Conservation (phyloP, 73 alveolate species). For the Paramecium tetraurelia region DNA sequence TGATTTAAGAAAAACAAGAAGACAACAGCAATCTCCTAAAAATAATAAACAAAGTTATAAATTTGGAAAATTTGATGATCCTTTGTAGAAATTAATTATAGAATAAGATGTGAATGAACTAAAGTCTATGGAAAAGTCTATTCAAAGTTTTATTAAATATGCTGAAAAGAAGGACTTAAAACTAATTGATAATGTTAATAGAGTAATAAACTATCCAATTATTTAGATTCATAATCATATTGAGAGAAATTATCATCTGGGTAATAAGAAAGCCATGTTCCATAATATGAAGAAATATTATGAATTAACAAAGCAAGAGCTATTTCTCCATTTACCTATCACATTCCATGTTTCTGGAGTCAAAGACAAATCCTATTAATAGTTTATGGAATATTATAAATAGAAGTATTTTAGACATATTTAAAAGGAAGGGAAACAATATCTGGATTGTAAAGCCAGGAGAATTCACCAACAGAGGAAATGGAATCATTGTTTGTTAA, state of each 20-base stretch:
- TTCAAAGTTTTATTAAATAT: background rate
- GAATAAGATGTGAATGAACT: background rate
- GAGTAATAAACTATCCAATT: background rate
- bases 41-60: background rate
- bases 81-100: background rate
- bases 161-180: background rate
- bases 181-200: background rate
- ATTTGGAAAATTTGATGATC: slow-evolving; percentile 28
- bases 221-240: slow-evolving; percentile 61
- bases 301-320: slow-evolving; percentile 26
- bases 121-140: background rate
- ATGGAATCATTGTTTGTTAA: slow-evolving; percentile 51
- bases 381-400: slow-evolving; percentile 41
- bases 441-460: slow-evolving; percentile 68
- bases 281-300: slow-evolving; percentile 59
- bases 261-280: slow-evolving; percentile 62
- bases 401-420: background rate
- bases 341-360: slow-evolving; percentile 61
- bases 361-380: slow-evolving; percentile 36
- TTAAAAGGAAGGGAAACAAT: slow-evolving; percentile 36
- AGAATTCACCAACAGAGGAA: slow-evolving; percentile 65
- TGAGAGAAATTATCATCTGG: slow-evolving; percentile 51
- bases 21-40: background rate
- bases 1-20: background rate
- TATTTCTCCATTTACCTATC: slow-evolving; percentile 38